Conservation (phyloP, 2,329 filamentous ascomycete genomes). For the Xylariaceae sp. region DNA sequence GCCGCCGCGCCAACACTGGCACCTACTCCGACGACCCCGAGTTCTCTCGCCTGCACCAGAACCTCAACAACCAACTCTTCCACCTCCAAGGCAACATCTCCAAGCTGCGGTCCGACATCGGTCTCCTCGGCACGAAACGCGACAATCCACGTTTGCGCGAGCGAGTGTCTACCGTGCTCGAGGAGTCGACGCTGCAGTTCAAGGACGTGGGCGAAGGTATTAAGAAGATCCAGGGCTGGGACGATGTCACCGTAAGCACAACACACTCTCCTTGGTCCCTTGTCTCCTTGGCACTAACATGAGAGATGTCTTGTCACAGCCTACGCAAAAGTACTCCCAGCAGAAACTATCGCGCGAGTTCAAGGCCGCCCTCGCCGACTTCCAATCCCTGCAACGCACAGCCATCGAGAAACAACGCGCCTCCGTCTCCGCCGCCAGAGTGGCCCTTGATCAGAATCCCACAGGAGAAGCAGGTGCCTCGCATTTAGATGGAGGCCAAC, state of each 20-base stretch:
- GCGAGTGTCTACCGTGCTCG: constrained; percentile 78
- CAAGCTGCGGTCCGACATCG: constrained; percentile 76
- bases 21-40: constrained; percentile 84
- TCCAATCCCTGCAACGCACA: constrained; percentile 83
- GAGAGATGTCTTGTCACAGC: constrained; percentile 43
- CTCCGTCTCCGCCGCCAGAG: constrained; percentile 74
- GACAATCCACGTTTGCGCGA: constrained; percentile 90
- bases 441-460: constrained; percentile 61
- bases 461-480: constrained; percentile 25
- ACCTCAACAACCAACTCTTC: constrained; percentile 84
- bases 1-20: constrained; percentile 43
- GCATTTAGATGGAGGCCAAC: constrained; percentile 28
- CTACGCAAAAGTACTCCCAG: constrained; percentile 93
- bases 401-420: constrained; percentile 91
- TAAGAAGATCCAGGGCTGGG: constrained; percentile 86
- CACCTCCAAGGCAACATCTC: constrained; percentile 82
- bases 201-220: constrained; percentile 89
- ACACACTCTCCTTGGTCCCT: background rate
- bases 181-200: constrained; percentile 81
- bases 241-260: constrained; percentile 65
- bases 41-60: constrained; percentile 76
- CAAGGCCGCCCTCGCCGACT: constrained; percentile 79
- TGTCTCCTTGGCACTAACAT: constrained; percentile 2
- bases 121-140: constrained; percentile 78
- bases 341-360: constrained; percentile 94